A percentile compares a stretch with the other conserved stretches of the same genome.
These are phyloP conservation scores for Eucalyptus fibrosa DNA, from an alignment of 345 rosid species.

Conservation along the genomic window DNA sequence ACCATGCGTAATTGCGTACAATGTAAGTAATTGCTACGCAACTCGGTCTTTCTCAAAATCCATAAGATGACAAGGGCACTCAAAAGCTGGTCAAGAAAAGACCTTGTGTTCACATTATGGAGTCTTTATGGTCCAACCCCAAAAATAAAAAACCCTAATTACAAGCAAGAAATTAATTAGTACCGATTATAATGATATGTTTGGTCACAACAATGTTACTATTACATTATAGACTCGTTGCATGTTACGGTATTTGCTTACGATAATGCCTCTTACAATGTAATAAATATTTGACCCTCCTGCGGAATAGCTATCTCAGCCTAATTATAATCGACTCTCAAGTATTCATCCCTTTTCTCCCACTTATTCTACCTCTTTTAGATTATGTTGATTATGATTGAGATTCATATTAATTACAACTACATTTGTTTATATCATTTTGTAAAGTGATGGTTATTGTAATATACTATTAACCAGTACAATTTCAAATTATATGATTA, in stretches of 20 bases:
- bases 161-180: not conserved
- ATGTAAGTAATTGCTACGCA: not conserved
- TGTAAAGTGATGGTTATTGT: not conserved
- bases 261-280: too few relatives aligned
- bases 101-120: not conserved
- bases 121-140: not conserved
- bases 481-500: too few relatives aligned
- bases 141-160: not conserved
- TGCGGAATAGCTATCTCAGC: too few relatives aligned
- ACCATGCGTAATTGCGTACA: not conserved
- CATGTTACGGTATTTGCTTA: too few relatives aligned
- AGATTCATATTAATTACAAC: not conserved
- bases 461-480: too few relatives aligned
- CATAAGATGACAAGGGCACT: not conserved
- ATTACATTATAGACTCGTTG: accelerated
- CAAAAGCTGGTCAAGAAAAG: not conserved
- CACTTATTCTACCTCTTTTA: not conserved
- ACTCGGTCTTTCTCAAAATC: not conserved
- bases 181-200: too few relatives aligned
- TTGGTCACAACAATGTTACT: too few relatives aligned
- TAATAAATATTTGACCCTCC: not conserved
- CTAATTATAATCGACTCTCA: accelerated
- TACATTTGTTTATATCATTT: not conserved
- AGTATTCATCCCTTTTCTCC: not conserved
- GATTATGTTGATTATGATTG: not conserved